Evolutionary conservation across 116 monocot genomes (phyloP).

Genomic region (Cymodocea nodosa): DNA sequence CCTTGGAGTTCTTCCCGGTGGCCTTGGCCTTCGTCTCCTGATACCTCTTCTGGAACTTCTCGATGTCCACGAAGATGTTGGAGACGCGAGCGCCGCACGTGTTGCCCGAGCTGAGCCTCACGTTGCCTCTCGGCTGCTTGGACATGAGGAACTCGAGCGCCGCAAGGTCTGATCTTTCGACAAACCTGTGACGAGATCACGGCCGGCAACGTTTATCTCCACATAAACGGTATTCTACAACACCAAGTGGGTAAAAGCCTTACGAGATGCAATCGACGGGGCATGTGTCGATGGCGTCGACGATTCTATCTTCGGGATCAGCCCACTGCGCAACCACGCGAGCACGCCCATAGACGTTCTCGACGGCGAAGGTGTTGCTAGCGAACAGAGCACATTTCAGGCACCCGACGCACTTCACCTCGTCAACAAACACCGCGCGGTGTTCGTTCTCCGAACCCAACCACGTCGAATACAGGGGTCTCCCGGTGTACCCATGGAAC

Average conservation of each 20-base stretch:
- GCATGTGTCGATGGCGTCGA: conserved; percentile 65
- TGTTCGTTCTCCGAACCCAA: conserved; percentile 40
- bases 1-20: conserved; percentile 29
- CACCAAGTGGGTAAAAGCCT: neutral
- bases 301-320: conserved; percentile 60
- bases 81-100: conserved; percentile 38
- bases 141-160: conserved; percentile 87
- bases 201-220: neutral
- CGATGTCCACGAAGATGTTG: conserved; percentile 57
- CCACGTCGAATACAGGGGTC: conserved; percentile 67
- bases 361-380: conserved; percentile 70
- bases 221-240: neutral
- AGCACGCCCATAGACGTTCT: conserved; percentile 69
- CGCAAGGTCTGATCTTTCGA: conserved; percentile 64
- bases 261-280: conserved; percentile 95
- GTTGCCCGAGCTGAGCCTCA: conserved; percentile 44
- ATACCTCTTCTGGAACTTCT: conserved; percentile 53
- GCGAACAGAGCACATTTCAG: conserved; percentile 82
- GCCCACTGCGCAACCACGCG: conserved; percentile 81
- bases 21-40: conserved; percentile 38
- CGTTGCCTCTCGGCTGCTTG: conserved; percentile 67
- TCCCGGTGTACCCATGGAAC: conserved; percentile 63
- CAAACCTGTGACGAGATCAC: conserved; percentile 26
- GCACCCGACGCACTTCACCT: conserved; percentile 79
- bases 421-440: conserved; percentile 80